These are phyloP conservation scores for Scutellaria galericulata DNA, from an alignment of 257 asterid genomes.

Conservation along the genomic window DNA sequence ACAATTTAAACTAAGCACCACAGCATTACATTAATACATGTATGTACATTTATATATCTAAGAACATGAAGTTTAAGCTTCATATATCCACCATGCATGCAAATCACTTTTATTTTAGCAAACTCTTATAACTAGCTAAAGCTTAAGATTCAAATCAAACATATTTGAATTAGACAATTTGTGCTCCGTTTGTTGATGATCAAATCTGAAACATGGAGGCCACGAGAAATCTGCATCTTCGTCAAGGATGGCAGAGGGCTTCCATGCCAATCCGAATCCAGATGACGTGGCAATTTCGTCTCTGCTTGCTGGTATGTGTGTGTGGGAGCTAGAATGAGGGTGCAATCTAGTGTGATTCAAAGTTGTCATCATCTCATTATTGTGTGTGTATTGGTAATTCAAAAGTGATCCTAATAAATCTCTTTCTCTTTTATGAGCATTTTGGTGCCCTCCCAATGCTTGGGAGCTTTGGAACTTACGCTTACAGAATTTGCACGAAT, in stretches of 20 bases:
- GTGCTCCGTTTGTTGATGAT: neutral
- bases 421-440: neutral
- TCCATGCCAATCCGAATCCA: no score
- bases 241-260: no score
- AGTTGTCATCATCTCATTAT: no score
- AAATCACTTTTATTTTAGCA: no score
- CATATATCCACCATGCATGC: no score
- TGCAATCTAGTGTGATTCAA: no score
- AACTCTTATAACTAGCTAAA: neutral
- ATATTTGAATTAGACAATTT: no score
- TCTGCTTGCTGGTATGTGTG: neutral
- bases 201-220: neutral
- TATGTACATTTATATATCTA: no score
- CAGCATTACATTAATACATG: no score
- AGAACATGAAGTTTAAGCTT: neutral
- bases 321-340: neutral
- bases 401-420: no score
- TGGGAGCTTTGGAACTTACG: neutral
- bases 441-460: neutral
- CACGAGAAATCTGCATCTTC: no score
- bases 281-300: neutral
- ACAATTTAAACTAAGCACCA: no score
- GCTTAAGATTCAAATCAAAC: neutral
- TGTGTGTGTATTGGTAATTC: neutral
- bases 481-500: neutral